Conservation (phyloP, 768 basidiomycete genomes). For the Trametes elegans region DNA sequence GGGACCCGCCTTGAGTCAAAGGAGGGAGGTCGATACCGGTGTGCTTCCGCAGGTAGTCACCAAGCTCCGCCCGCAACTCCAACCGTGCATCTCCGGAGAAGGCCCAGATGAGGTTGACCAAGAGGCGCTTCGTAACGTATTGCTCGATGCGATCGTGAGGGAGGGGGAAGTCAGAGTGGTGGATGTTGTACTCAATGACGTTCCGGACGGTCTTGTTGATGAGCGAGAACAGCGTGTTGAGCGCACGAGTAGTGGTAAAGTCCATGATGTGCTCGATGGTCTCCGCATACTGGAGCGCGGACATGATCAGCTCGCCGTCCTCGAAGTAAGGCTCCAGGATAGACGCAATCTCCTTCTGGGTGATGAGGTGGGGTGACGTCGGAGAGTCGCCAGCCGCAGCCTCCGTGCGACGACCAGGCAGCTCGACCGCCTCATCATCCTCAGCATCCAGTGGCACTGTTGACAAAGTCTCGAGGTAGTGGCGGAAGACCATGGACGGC, state of each 20-base stretch:
- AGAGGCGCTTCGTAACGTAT: conserved; percentile 85
- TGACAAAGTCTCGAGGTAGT: conserved; percentile 80
- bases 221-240: conserved; percentile 95
- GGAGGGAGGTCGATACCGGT: conserved; percentile 90
- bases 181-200: conserved; percentile 90
- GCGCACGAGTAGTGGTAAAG: conserved; percentile 86
- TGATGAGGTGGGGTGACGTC: conserved; percentile 60
- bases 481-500: conserved; percentile 85
- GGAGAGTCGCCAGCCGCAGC: conserved; percentile 43
- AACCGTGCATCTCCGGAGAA: conserved; percentile 96
- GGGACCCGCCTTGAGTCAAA: conserved; percentile 69
- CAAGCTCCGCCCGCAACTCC: conserved; percentile 85
- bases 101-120: conserved; percentile 95
- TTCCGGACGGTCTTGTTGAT: conserved; percentile 95
- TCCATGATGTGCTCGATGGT: conserved; percentile 99
- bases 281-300: conserved; percentile 76
- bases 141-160: conserved; percentile 81
- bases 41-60: conserved; percentile 79
- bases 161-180: conserved; percentile 94
- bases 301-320: conserved; percentile 75
- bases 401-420: conserved; percentile 61
- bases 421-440: conserved; percentile 74
- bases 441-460: conserved; percentile 80
- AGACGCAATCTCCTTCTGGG: conserved; percentile 71
- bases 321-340: conserved; percentile 83